Evolutionary conservation across 2,329 filamentous ascomycete species (phyloP).

Genomic region (Trichophaea hybrida): DNA sequence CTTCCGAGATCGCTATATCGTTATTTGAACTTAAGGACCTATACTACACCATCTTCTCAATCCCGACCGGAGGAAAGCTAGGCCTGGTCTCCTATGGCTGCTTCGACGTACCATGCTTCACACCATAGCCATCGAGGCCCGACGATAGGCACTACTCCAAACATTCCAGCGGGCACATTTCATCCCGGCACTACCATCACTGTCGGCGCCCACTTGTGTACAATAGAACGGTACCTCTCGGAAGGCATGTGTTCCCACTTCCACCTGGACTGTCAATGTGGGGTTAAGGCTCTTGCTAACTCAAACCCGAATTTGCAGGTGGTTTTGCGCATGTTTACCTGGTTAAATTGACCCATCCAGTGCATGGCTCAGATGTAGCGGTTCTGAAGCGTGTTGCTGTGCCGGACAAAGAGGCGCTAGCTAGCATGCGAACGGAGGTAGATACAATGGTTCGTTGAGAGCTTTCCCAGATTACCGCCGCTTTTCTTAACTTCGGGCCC

Average conservation of each 20-base stretch:
- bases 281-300: neutral
- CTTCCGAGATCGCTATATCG: neutral
- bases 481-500: neutral
- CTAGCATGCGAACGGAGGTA: constrained; percentile 94
- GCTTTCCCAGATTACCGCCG: neutral
- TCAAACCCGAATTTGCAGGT: constrained; percentile 35
- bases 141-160: constrained; percentile 33
- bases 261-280: neutral
- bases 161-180: constrained; percentile 64
- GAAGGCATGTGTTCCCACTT: constrained; percentile 40
- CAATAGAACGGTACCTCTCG: constrained; percentile 93
- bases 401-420: constrained; percentile 84
- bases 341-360: constrained; percentile 64
- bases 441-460: constrained; percentile 60
- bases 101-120: constrained; percentile 20
- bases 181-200: constrained; percentile 90
- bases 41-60: constrained; percentile 1
- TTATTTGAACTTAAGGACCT: neutral
- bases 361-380: constrained; percentile 64
- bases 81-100: constrained; percentile 22
- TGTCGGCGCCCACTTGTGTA: constrained; percentile 78
- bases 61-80: constrained; percentile 3
- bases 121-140: constrained; percentile 24
- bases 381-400: constrained; percentile 93
- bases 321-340: constrained; percentile 98